These are phyloP conservation scores for Ulota crispa DNA, from an alignment of 225 moss, liverwort and hornwort species.

Conservation along the genomic window DNA sequence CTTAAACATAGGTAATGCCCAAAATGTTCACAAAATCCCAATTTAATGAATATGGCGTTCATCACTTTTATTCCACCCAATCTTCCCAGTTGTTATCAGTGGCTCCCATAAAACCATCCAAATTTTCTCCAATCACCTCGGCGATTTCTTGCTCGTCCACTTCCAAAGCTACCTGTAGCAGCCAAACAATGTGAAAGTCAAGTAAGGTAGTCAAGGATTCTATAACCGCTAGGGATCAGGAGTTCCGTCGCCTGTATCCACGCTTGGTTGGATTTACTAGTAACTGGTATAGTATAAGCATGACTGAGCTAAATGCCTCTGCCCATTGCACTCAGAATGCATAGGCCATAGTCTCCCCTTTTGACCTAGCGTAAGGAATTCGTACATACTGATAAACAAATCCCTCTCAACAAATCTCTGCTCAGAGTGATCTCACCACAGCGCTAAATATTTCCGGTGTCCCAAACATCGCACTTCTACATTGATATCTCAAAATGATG, in stretches of 20 bases:
- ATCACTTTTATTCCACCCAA: conserved; percentile 90
- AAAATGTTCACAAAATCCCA: no score
- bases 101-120: conserved; percentile 68
- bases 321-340: not conserved
- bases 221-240: not conserved
- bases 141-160: conserved; percentile 19
- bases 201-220: not conserved
- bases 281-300: not conserved
- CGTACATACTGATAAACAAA: not conserved
- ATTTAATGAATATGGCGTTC: no score
- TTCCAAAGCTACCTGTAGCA: conserved; percentile 50
- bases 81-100: conserved; percentile 65
- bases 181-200: not conserved
- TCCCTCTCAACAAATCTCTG: not conserved
- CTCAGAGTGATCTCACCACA: not conserved
- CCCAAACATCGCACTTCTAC: not conserved
- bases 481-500: not conserved
- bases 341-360: not conserved
- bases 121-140: conserved; percentile 31
- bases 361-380: not conserved
- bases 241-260: no score
- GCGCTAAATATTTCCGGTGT: no score
- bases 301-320: not conserved
- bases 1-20: no score
- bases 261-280: not conserved